These are phyloP conservation scores for Talaromyces verruculosus DNA, from an alignment of 2,329 filamentous ascomycete genomes.

Conservation along the genomic window DNA sequence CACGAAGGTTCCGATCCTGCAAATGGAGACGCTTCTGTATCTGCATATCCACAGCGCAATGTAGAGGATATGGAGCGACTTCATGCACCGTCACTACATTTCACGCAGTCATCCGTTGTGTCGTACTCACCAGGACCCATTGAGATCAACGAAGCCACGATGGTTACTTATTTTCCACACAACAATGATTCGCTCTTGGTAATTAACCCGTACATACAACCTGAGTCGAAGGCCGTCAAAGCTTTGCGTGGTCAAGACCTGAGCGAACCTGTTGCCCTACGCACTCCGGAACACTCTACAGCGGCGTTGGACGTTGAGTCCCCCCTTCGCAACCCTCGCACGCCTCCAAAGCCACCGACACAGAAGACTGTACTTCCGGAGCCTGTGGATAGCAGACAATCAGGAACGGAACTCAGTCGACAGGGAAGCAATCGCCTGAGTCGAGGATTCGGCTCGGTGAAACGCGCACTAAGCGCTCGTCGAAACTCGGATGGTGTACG, in stretches of 20 bases:
- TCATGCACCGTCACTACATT: conserved; percentile 51
- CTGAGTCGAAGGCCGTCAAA: conserved; percentile 34
- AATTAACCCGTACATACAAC: conserved; percentile 54
- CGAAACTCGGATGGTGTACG: conserved; percentile 44
- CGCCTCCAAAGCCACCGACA: conserved; percentile 57
- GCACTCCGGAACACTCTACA: conserved; percentile 30
- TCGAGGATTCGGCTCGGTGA: conserved; percentile 40
- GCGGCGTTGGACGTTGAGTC: conserved; percentile 48
- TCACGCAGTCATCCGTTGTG: conserved; percentile 49
- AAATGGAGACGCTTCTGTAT: conserved; percentile 33
- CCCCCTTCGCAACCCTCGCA: conserved; percentile 59
- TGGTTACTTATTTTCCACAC: conserved; percentile 61
- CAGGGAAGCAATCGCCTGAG: conserved; percentile 26
- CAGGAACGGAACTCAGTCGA: conserved; percentile 28
- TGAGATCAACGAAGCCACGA: conserved; percentile 62
- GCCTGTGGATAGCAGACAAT: conserved; percentile 43
- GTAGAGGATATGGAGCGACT: conserved; percentile 41
- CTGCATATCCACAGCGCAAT: conserved; percentile 37
- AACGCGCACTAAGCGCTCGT: conserved; percentile 39
- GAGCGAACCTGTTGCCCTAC: conserved; percentile 24
- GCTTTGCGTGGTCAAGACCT: conserved; percentile 27
- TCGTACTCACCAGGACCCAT: conserved; percentile 52
- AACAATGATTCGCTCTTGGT: conserved; percentile 64
- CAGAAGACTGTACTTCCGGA: conserved; percentile 58
- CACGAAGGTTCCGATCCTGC: conserved; percentile 22